Evolutionary conservation across 1,139 yeast species (phyloP).

Genomic region (Taphrina wiesneri): DNA sequence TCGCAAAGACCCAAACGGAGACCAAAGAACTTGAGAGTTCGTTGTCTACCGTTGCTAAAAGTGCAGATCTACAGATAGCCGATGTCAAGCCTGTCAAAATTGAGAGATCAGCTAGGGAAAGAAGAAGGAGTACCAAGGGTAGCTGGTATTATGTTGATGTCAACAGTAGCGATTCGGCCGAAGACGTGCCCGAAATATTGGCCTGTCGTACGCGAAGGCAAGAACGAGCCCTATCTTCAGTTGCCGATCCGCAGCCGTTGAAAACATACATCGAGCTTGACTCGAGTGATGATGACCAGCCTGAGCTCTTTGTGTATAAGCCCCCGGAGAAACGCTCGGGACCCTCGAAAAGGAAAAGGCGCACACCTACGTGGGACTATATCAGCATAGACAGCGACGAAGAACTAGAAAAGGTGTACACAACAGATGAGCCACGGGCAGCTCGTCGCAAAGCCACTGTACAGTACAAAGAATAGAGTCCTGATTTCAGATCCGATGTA

Average conservation of each 20-base stretch:
- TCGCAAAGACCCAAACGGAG: not conserved
- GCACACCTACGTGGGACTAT: not conserved
- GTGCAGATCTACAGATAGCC: not conserved
- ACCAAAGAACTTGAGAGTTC: not conserved
- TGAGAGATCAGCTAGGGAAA: not conserved
- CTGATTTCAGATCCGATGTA: too few relatives aligned
- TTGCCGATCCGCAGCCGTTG: not conserved
- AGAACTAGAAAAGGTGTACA: not conserved
- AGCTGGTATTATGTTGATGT: slow-evolving; percentile 13
- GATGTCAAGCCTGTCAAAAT: not conserved
- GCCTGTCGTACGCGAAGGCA: slow-evolving; percentile 4
- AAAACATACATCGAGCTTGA: not conserved
- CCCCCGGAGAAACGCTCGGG: not conserved
- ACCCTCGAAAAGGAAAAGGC: not conserved
- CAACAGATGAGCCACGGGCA: slow-evolving; percentile 6
- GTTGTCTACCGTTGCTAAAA: not conserved
- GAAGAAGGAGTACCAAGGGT: slow-evolving; percentile 1
- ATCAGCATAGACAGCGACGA: slow-evolving; percentile 5
- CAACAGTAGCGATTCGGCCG: not conserved
- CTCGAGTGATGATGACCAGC: not conserved
- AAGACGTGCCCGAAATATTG: not conserved
- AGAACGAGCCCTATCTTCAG: not conserved
- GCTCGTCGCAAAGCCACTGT: not conserved
- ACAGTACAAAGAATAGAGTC: not conserved
- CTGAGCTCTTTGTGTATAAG: not conserved